Percentiles rank a stretch among this genome's conserved stretches.
Evolutionary conservation across 225 moss, liverwort and hornwort species (phyloP).

Genomic region (Antitrichia curtipendula): DNA sequence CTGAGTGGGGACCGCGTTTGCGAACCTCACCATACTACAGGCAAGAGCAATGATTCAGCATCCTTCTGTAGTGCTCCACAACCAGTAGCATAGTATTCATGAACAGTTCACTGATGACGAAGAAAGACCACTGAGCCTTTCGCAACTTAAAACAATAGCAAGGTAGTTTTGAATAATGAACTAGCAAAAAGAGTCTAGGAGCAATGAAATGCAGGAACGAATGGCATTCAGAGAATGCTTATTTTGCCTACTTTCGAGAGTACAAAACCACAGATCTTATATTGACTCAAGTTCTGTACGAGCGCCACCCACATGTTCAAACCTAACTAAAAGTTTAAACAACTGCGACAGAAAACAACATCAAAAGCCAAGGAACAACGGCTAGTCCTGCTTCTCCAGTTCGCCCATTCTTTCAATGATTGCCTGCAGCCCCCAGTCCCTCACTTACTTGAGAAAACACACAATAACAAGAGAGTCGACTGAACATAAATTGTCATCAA

Average conservation of each 20-base stretch:
- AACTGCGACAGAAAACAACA: neutral
- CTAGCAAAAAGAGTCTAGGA: neutral
- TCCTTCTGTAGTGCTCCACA: neutral
- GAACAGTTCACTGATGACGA: neutral
- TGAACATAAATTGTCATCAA: neutral
- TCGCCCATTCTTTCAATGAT: slow-evolving; percentile 98
- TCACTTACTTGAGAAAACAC: neutral
- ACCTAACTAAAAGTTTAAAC: neutral
- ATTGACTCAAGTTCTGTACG: neutral
- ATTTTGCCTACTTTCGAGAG: neutral
- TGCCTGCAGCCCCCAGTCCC: slow-evolving; percentile 49
- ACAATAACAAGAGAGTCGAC: neutral
- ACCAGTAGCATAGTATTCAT: neutral
- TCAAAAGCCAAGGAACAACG: neutral
- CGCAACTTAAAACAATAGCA: neutral
- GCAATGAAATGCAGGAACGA: neutral
- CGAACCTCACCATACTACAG: neutral
- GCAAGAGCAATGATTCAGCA: neutral
- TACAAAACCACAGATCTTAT: neutral
- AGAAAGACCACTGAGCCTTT: neutral
- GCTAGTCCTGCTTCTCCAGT: slow-evolving; percentile 30
- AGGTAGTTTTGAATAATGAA: neutral
- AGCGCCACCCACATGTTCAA: neutral
- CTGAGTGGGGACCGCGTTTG: too few species aligned
- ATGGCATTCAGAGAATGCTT: neutral